Percentiles rank a stretch among this genome's conserved stretches.
phyloP scores from a whole-genome alignment of 495 filamentous ascomycete genomes.

The Penicillium riverlandense region DNA sequence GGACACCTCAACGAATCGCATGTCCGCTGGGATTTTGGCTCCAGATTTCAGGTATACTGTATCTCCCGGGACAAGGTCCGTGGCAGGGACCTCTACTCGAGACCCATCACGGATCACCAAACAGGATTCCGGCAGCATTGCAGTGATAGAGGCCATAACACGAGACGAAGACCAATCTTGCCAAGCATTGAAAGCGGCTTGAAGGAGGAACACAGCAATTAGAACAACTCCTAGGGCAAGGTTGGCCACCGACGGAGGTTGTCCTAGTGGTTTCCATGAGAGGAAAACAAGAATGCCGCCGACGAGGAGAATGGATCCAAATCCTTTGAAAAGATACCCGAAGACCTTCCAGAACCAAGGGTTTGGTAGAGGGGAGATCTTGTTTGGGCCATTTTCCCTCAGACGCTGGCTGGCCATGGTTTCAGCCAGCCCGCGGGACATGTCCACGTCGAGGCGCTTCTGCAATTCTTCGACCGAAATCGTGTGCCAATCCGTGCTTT shows the following conservation, averaged over 20 bases:
- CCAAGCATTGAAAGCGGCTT: constrained; percentile 62
- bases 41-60: constrained; percentile 55
- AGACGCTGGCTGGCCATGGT: constrained; percentile 37
- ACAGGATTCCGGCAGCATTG: constrained; percentile 60
- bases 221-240: constrained; percentile 61
- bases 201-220: constrained; percentile 55
- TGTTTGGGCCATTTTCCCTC: constrained; percentile 48
- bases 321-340: constrained; percentile 62
- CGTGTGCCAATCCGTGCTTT: constrained; percentile 47
- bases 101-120: constrained; percentile 47
- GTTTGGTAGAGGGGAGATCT: constrained; percentile 48
- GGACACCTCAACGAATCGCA: constrained; percentile 56
- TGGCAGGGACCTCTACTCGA: constrained; percentile 33
- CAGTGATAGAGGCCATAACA: constrained; percentile 58
- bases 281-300: constrained; percentile 60
- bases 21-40: constrained; percentile 62
- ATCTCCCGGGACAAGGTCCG: constrained; percentile 60
- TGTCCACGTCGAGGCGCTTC: constrained; percentile 43
- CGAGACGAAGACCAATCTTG: constrained; percentile 55
- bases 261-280: constrained; percentile 61
- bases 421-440: constrained; percentile 40
- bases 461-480: constrained; percentile 47
- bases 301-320: constrained; percentile 56
- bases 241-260: constrained; percentile 58
- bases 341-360: constrained; percentile 44